Percentiles rank a stretch among this genome's conserved stretches.
phyloP scores from a whole-genome alignment of 805 yeast species.

The Metschnikowia hibisci region DNA sequence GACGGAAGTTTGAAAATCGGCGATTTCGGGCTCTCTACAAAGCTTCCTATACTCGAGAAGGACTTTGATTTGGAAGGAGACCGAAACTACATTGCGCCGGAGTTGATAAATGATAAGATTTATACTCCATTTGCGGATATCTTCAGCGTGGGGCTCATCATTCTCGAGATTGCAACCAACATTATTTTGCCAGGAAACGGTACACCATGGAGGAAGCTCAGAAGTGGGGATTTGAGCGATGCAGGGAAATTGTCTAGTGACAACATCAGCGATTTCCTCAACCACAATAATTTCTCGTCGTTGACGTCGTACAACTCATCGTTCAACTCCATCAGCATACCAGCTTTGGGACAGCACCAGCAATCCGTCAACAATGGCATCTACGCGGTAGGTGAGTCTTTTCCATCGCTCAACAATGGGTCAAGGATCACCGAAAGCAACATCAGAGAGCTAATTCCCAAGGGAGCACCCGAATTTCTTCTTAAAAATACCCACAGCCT shows the following conservation, averaged over 20 bases:
- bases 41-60: constrained; percentile 60
- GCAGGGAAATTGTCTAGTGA: constrained; percentile 76
- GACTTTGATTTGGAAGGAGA: constrained; percentile 94
- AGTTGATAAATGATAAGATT: constrained; percentile 73
- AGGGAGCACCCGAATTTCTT: constrained; percentile 86
- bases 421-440: constrained; percentile 2
- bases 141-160: constrained; percentile 88
- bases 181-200: constrained; percentile 95
- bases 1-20: constrained; percentile 94
- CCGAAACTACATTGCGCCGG: constrained; percentile 96
- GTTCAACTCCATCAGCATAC: constrained; percentile 16
- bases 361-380: constrained; percentile 4
- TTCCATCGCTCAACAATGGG: not conserved
- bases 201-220: constrained; percentile 88
- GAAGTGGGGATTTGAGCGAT: constrained; percentile 93
- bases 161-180: constrained; percentile 94
- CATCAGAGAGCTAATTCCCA: constrained; percentile 49
- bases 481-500: constrained; percentile 52
- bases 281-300: constrained; percentile 34
- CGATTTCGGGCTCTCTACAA: constrained; percentile 93
- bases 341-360: constrained; percentile 10
- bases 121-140: constrained; percentile 93
- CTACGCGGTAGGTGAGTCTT: constrained; percentile 2
- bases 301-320: constrained; percentile 31
- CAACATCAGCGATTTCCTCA: constrained; percentile 40